Evolutionary conservation across 1,284 basidiomycete genomes (phyloP).

Genomic region (Agroathelia rolfsii): DNA sequence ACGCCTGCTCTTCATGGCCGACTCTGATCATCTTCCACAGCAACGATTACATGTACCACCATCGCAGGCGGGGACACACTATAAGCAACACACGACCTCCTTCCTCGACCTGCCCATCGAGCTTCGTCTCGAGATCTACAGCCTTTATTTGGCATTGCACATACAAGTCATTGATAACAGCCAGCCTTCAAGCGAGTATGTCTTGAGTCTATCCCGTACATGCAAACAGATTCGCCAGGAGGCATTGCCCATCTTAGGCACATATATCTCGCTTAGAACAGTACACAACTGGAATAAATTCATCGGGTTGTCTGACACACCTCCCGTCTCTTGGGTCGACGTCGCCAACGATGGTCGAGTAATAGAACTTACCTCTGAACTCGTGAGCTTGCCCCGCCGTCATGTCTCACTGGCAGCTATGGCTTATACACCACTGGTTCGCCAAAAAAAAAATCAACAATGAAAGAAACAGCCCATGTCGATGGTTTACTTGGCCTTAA

Average conservation of each 20-base stretch:
- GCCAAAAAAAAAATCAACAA: neutral
- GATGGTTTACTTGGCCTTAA: slow-evolving; percentile 23
- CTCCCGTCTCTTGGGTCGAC: slow-evolving; percentile 24
- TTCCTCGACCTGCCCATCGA: slow-evolving; percentile 26
- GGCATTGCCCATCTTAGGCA: slow-evolving; percentile 17
- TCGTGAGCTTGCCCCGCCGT: slow-evolving; percentile 11
- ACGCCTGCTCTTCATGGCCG: no score
- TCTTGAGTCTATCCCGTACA: slow-evolving; percentile 21
- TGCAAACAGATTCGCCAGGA: slow-evolving; percentile 25
- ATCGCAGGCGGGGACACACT: no score
- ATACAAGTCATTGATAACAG: slow-evolving; percentile 13
- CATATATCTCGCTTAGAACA: slow-evolving; percentile 28
- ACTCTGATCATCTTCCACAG: no score
- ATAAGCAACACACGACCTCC: no score
- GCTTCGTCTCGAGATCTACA: slow-evolving; percentile 27
- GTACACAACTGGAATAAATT: slow-evolving; percentile 28
- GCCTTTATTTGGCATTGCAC: slow-evolving; percentile 19
- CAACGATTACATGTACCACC: no score
- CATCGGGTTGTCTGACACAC: slow-evolving; percentile 15
- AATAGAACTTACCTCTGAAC: slow-evolving; percentile 13
- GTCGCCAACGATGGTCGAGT: slow-evolving; percentile 32
- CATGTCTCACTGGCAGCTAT: no score
- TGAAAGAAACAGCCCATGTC: slow-evolving; percentile 20
- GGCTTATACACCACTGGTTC: no score
- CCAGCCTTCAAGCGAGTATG: slow-evolving; percentile 28